Evolutionary conservation across 1,284 basidiomycete genomes (phyloP), one percentile per base, ranked within the genome.

Genomic region (Taiwanofungus camphoratus): DNA sequence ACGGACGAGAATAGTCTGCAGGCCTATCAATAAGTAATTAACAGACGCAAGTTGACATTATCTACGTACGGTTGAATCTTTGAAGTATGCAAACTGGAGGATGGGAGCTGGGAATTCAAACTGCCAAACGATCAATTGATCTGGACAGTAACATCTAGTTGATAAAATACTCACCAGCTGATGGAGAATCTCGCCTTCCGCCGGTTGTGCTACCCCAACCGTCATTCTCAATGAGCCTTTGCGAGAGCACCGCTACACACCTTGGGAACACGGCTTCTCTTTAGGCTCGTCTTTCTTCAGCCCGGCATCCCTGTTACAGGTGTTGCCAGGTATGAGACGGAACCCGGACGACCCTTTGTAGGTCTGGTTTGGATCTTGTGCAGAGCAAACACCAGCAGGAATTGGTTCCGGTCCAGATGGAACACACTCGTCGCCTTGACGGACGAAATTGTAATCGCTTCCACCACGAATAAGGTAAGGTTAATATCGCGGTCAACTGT

Each of bases 261-360:
- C 85, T 63, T 75, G 69, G 0, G 80, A 79, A 61, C 94, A 98
- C 23, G 76, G 67, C 67, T 93, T 95, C 52, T 74, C 57, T 1
- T 87, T 67, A 32, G 67, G 71, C 13, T 77, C 73, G 57, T 96
- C 94, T 64, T 87, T 87, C 56, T 76, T 69, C 15, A 68, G 48
- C 4, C 85, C 86, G 13, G 53, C 50, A 3, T 60, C 54, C 16
- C 71, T 70, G 38, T 76, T 74, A 61, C 95, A 99, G 0, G 84
- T 88, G 60, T 99, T 90, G 2, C 96, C 95, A 2, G 96, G 93
- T 44, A 99, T 92, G 58, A 86, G 79, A 31, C 93, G 76, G 61
- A 85, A 99, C 0, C 95, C 95, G 12, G 90, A 93, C 0, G 93
- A 96, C 0, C 92, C 95, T 60, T 76, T 60, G 61, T 92, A 99